A percentile compares a stretch with the other conserved stretches of the same genome.
Evolutionary conservation across 2,329 filamentous ascomycete species (phyloP).

Genomic region (Cordyceps cateniannulata): DNA sequence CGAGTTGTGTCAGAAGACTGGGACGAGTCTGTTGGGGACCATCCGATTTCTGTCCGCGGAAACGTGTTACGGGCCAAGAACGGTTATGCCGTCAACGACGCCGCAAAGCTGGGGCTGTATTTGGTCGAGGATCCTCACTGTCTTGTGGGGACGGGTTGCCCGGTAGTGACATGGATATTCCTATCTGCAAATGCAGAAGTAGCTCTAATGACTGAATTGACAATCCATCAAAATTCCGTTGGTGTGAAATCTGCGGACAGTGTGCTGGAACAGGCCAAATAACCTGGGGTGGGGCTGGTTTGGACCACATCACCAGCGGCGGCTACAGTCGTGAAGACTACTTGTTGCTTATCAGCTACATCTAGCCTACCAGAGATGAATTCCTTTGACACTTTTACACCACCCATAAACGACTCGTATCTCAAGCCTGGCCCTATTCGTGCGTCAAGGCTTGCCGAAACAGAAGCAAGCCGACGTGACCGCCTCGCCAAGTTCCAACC

Average conservation of each 20-base stretch:
- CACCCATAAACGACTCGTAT: not conserved
- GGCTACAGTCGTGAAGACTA: too few species aligned
- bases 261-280: not conserved
- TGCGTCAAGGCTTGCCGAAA: slow-evolving; percentile 34
- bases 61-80: not conserved
- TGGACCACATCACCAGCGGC: not conserved
- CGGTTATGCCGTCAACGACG: not conserved
- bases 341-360: not conserved
- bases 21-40: not conserved
- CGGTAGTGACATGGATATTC: not conserved
- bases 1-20: not conserved
- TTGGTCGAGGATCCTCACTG: not conserved
- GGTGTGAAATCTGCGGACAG: not conserved
- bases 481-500: slow-evolving; percentile 23
- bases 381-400: not conserved
- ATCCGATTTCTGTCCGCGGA: not conserved
- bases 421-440: slow-evolving; percentile 30
- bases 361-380: not conserved
- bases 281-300: not conserved
- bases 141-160: not conserved
- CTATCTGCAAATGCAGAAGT: slow-evolving; percentile 7
- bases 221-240: not conserved
- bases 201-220: slow-evolving; percentile 8
- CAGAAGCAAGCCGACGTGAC: slow-evolving; percentile 32
- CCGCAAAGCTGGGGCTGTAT: not conserved